phyloP scores from a whole-genome alignment of 1,284 basidiomycete species.

The Naganishia cerealis region DNA sequence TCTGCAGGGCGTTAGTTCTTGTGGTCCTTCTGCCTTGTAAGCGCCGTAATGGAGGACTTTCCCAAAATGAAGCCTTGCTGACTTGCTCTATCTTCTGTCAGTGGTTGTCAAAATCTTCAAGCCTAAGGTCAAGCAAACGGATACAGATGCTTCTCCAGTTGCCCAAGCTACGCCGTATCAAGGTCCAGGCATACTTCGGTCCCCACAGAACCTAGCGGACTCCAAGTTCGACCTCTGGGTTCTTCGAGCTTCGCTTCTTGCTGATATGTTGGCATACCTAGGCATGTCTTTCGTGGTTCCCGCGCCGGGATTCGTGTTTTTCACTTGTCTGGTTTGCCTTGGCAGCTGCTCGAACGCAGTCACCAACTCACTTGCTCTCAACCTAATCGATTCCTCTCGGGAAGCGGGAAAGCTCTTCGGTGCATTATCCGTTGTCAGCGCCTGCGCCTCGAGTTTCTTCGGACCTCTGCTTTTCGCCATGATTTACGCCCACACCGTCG shows the following conservation, averaged over 20 bases:
- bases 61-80: background rate
- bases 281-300: conserved; percentile 54
- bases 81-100: conserved; percentile 26
- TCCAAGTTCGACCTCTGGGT: conserved; percentile 48
- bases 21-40: conserved; percentile 63
- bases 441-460: conserved; percentile 45
- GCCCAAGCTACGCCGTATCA: conserved; percentile 4
- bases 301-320: conserved; percentile 42
- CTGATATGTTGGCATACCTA: conserved; percentile 63
- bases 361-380: conserved; percentile 49
- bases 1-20: conserved; percentile 63
- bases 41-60: conserved; percentile 29
- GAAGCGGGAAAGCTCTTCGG: conserved; percentile 52
- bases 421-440: conserved; percentile 47
- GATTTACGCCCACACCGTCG: conserved; percentile 47
- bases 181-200: conserved; percentile 26
- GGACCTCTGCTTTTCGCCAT: conserved; percentile 48
- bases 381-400: conserved; percentile 44
- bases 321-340: conserved; percentile 42
- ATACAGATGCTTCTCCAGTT: conserved; percentile 5
- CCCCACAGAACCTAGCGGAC: conserved; percentile 31
- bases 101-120: conserved; percentile 49
- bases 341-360: conserved; percentile 46
- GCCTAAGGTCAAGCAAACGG: conserved; percentile 40
- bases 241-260: conserved; percentile 46